Evolutionary conservation across 2,329 filamentous ascomycete genomes (phyloP).

Genomic region (Thielaviopsis cerberus): DNA sequence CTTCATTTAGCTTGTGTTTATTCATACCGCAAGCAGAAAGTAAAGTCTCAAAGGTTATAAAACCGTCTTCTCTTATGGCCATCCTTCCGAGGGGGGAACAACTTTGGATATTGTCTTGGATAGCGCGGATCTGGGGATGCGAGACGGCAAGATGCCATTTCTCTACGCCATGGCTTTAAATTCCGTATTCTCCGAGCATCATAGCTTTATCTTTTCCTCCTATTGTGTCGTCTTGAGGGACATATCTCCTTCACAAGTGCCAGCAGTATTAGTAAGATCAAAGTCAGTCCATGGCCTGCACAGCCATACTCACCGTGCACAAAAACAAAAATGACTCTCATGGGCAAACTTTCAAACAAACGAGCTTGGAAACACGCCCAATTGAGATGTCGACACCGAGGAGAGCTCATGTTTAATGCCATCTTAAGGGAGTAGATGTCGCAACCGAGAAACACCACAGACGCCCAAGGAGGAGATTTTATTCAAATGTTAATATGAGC

Average conservation of each 20-base stretch:
- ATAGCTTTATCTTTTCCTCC: neutral
- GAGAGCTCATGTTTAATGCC: no score
- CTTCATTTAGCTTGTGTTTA: neutral
- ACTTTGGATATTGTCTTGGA: neutral
- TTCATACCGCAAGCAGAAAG: neutral
- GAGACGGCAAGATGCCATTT: neutral
- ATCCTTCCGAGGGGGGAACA: neutral
- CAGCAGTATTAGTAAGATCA: neutral
- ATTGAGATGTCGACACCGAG: neutral
- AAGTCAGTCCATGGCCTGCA: neutral
- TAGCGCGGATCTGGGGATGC: neutral
- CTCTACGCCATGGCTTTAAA: neutral
- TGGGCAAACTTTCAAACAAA: neutral
- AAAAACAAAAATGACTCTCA: neutral
- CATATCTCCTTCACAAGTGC: neutral
- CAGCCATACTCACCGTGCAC: neutral
- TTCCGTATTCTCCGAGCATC: neutral
- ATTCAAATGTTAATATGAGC: neutral
- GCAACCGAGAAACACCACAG: neutral
- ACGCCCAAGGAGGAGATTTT: neutral
- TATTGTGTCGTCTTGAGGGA: neutral
- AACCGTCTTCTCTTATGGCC: neutral
- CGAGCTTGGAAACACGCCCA: neutral
- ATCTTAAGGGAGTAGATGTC: neutral
- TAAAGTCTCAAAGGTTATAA: neutral